These are phyloP conservation scores for Lentinula boryana DNA, from an alignment of 768 basidiomycete genomes.

Conservation along the genomic window DNA sequence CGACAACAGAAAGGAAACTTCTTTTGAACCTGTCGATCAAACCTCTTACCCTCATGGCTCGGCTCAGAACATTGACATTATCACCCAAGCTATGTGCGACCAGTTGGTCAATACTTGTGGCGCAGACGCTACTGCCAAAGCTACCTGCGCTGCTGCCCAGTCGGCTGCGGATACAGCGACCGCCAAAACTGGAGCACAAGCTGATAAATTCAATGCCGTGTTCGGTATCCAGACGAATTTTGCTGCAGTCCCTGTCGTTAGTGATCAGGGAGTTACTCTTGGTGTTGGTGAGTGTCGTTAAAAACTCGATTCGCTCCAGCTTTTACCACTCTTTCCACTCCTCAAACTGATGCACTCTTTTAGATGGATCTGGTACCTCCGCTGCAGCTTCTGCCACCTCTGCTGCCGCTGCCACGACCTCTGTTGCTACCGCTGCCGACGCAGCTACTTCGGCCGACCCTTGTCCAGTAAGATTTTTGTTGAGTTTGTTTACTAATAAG, in stretches of 20 bases:
- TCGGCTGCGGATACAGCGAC: slow-evolving; percentile 34
- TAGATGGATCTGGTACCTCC: background rate
- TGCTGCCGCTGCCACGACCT: background rate
- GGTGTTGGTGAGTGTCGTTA: background rate
- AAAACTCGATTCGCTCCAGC: background rate
- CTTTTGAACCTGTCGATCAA: slow-evolving; percentile 7
- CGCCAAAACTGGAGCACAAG: slow-evolving; percentile 45
- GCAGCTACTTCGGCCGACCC: slow-evolving; percentile 10
- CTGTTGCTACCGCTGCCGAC: background rate
- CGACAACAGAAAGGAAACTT: slow-evolving; percentile 43
- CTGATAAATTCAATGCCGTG: slow-evolving; percentile 45
- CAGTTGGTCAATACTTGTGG: slow-evolving; percentile 44
- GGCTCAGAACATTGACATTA: slow-evolving; percentile 50
- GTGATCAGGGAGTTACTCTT: slow-evolving; percentile 9
- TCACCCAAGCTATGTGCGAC: slow-evolving; percentile 51
- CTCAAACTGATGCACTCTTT: background rate
- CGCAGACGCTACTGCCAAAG: slow-evolving; percentile 48
- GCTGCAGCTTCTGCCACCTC: background rate
- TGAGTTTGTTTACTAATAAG: background rate
- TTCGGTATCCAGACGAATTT: slow-evolving; percentile 39
- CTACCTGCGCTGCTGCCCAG: slow-evolving; percentile 35
- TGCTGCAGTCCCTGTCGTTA: slow-evolving; percentile 17
- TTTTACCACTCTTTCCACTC: background rate
- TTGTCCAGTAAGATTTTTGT: background rate
- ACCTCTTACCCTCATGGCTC: slow-evolving; percentile 48